Base-by-base conservation (phyloP, 352 stramenopile species). In the Vaucheria bursata region DNA sequence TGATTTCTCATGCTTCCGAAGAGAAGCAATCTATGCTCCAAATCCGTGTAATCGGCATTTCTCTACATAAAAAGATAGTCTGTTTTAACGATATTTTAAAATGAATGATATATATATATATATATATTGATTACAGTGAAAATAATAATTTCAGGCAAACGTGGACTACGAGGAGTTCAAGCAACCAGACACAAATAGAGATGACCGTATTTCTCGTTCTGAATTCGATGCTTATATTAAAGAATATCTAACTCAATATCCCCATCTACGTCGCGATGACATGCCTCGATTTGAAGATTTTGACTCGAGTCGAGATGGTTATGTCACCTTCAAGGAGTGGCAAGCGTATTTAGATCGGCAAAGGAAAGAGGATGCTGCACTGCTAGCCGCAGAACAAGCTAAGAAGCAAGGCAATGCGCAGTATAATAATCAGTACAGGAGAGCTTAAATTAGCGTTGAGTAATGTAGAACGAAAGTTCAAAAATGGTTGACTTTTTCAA, bases 101-200 rank as follows among this genome's bases (percentile, higher is more conserved):
- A n/a, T n/a, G n/a, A n/a, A n/a, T n/a, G n/a, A n/a, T n/a, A n/a
- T n/a, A n/a, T n/a, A n/a, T n/a, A n/a, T n/a, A n/a, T n/a, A n/a
- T n/a, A n/a, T n/a, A n/a, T n/a, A n/a, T n/a, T n/a, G n/a, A n/a
- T n/a, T n/a, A n/a, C n/a, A n/a, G n/a, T n/a, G n/a, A n/a, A n/a
- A n/a, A n/a, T n/a, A n/a, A n/a, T n/a, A n/a, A 18, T 35, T 68
- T 31, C 77, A 82, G 69, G 69, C 66, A 25, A 74, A 73, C 45
- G 31, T 82, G 1, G 77, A 82, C 39, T 82, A 82, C 72, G 77
- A 82, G 53, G 77, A 82, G 59, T 82, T 82, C 53, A 74, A 68
- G 77, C 77, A 82, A 66, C 77, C 77, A 35, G 77, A 82, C 53
- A 40, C 64, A 4, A 79, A 82, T 66, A 37, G 45, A 4, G 77